Conservation (phyloP, 2,329 filamentous ascomycete species). For the Ramularia endophylla region DNA sequence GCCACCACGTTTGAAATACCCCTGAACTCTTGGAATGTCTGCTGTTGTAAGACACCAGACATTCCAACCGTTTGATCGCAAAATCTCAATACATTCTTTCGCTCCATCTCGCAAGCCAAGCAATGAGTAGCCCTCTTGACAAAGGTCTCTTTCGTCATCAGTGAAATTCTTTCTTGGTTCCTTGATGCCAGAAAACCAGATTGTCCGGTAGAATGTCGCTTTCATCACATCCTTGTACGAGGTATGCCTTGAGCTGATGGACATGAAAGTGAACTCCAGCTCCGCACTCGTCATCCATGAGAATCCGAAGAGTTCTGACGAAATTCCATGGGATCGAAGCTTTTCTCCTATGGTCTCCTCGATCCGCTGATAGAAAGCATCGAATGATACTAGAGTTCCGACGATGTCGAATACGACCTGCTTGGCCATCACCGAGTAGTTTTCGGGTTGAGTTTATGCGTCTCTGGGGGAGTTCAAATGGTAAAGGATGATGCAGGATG, state of each 20-base stretch:
- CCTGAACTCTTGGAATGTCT: conserved; percentile 44
- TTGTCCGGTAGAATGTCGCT: conserved; percentile 45
- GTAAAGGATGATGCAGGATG: no score
- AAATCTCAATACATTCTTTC: conserved; percentile 37
- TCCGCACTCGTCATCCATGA: conserved; percentile 45
- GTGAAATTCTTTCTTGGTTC: conserved; percentile 39
- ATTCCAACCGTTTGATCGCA: conserved; percentile 44
- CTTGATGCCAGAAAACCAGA: conserved; percentile 40
- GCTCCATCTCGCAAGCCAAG: conserved; percentile 34
- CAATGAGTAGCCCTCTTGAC: conserved; percentile 35
- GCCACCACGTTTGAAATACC: conserved; percentile 47
- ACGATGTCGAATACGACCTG: conserved; percentile 41
- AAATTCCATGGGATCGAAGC: conserved; percentile 36
- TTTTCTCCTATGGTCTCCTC: conserved; percentile 38
- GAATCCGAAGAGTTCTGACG: conserved; percentile 41
- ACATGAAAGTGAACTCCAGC: conserved; percentile 47
- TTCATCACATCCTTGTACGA: conserved; percentile 40
- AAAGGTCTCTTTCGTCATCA: conserved; percentile 38
- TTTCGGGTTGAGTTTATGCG: no score
- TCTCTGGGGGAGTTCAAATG: no score
- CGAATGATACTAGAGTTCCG: conserved; percentile 46
- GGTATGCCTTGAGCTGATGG: conserved; percentile 39
- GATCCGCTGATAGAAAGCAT: conserved; percentile 39
- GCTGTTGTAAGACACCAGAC: conserved; percentile 52
- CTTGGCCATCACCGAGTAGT: conserved; percentile 17